phyloP scores from a whole-genome alignment of 441 rosid genomes.

The Metrosideros polymorpha region DNA sequence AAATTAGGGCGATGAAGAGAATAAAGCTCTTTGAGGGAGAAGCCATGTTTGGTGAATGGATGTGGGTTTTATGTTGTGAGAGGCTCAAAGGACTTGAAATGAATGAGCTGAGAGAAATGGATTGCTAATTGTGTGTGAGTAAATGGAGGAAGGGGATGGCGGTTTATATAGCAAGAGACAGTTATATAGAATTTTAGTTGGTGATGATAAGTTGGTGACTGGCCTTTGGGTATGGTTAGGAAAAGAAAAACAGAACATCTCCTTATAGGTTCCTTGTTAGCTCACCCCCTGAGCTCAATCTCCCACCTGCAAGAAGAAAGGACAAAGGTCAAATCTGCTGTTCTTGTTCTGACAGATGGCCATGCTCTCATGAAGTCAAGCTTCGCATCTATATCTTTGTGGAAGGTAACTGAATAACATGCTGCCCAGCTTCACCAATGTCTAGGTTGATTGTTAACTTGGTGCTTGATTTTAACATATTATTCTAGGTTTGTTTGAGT shows the following conservation, averaged over 20 bases:
- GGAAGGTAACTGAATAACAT: neutral
- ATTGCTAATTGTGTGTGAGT: neutral
- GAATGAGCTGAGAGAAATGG: neutral
- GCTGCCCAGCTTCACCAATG: neutral
- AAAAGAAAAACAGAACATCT: neutral
- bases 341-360: neutral
- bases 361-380: neutral
- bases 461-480: neutral
- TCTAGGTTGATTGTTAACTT: neutral
- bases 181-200: neutral
- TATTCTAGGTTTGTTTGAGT: neutral
- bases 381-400: neutral
- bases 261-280: neutral
- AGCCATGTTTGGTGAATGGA: neutral
- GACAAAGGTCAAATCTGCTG: neutral
- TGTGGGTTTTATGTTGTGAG: neutral
- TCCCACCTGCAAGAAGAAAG: neutral
- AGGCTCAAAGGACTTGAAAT: neutral
- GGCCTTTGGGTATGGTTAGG: neutral
- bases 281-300: neutral
- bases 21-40: neutral
- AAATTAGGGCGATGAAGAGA: neutral
- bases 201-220: neutral
- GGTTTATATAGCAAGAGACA: neutral
- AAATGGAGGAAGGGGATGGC: neutral